Evolutionary conservation across 805 yeast species (phyloP), one percentile per base, ranked within the genome.

Genomic region (Pichia exigua): DNA sequence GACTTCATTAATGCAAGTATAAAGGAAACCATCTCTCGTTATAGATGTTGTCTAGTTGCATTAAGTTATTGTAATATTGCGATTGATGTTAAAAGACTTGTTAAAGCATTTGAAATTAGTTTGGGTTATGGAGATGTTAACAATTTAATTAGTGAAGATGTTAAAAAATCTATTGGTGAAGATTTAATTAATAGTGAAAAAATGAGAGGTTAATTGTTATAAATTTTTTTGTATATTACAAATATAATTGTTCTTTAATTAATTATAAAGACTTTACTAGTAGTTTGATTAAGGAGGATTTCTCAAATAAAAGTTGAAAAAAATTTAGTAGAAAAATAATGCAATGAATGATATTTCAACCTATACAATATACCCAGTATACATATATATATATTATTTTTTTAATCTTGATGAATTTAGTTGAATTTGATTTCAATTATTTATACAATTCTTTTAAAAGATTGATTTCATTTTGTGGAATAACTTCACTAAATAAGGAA

Each of bases 41-140:
- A 94, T 66, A 78, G 85, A 48, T 89, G 89, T 65, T 91, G 94
- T 57, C 74, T 94, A 48, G 79, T 80, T 61, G 92, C 95, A 0
- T 73, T 94, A 54, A 85, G 88, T n/a, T 77, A 77, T 59, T 83
- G 90, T 58, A 96, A 88, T 62, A 78, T 94, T 55, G 96, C 96
- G 15, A 84, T 94, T 50, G 87, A 87, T 40, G 96, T 89, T 57
- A 78, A 81, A 52, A 73, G 98, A 60, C 76, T 94, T 18, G 76
- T 81, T 10, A 75, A 81, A 61, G 94, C 92, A 0, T 94, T 92
- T 68, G 98, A 94, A 61, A 89, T 95, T 18, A 87, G 96, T 70
- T 73, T 88, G 75, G 85, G 83, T 12, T 87, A 82, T 63, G 78
- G 82, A 10, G 73, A 76, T 52, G 78, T 85, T 9, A 92, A 91